A percentile compares a stretch with the other conserved stretches of the same genome.
These are phyloP conservation scores for Cordia subcordata DNA, from an alignment of 257 asterid genomes.

Conservation along the genomic window DNA sequence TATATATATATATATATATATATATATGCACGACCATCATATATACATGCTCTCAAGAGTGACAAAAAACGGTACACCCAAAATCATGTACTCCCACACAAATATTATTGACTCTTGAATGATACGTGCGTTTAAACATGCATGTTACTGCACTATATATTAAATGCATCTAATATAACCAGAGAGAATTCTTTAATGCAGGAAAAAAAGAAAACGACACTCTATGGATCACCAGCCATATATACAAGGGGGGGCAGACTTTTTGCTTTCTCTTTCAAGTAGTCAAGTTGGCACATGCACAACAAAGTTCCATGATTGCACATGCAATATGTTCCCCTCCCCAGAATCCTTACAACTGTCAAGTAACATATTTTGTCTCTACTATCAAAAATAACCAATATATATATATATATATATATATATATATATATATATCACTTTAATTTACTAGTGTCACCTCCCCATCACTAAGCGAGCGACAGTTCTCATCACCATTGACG, in stretches of 20 bases:
- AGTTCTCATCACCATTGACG: conserved; percentile 25
- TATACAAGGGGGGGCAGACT: neutral
- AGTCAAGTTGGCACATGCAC: conserved; percentile 53
- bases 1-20: too few relatives aligned
- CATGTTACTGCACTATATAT: too few relatives aligned
- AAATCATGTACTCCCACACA: too few relatives aligned
- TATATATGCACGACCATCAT: too few relatives aligned
- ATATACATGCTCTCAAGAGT: too few relatives aligned
- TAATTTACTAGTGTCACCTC: neutral
- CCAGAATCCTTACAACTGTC: conserved; percentile 59
- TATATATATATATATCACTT: too few relatives aligned
- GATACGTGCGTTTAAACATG: too few relatives aligned
- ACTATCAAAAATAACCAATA: conserved; percentile 33
- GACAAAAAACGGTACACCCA: too few relatives aligned
- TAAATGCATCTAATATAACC: too few relatives aligned
- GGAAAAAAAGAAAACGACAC: too few relatives aligned
- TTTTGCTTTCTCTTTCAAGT: neutral
- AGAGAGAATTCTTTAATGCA: too few relatives aligned
- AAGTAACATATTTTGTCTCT: conserved; percentile 38
- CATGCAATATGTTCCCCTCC: conserved; percentile 71
- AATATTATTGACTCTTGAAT: too few relatives aligned
- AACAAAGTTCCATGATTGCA: conserved; percentile 47
- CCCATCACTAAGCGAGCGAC: neutral
- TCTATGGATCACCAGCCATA: neutral
- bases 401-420: neutral